Evolutionary conservation across 202 grass and related monocot species (phyloP), one percentile per base, ranked within the genome.

Genomic region (Schoenoplectus triqueter): DNA sequence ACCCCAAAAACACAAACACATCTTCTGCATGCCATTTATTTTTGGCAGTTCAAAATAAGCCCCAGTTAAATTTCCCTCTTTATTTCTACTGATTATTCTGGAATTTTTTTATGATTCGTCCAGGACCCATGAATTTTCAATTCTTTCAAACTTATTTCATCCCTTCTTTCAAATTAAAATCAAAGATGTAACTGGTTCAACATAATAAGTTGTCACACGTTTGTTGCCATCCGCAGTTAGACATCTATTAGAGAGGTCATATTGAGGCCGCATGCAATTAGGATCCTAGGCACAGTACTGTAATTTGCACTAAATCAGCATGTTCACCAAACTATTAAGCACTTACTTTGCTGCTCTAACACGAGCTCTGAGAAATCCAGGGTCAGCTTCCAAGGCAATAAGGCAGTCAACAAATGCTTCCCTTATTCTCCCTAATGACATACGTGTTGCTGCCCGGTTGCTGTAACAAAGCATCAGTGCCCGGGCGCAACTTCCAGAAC

Each of bases 271-370:
- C 69, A 73, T 42, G 6, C 55, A 41, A 78, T 44, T 3, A 59
- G 21, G 22, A 78, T 51, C 60, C 39, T 60, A 78, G 9, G 72
- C 17, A 56, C 5, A 31, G 49, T 52, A 51, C 21, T 18, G 1
- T 5, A 0, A 73, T 10, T 73, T 50, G n/a, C 11, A 21, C 48
- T 7, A 21, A 72, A 54, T 11, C 49, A 71, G 3, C 11, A 7
- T 64, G 47, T 39, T n/a, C 31, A 10, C 56, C 45, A 3, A 90
- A 52, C 62, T 41, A 18, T 42, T 20, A 89, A 55, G 69, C 54
- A 13, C 91, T 92, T 94, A 98, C 95, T 95, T 94, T 84, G 91
- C 96, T 88, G 92, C 76, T 87, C 96, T 91, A 86, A 99, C 77
- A 80, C 92, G 91, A 83, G 89, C 96, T 84, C 92, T 92, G 64